These are phyloP conservation scores for Cylindrodendrum hubeiense DNA, from an alignment of 2,329 filamentous ascomycete genomes.

Conservation along the genomic window DNA sequence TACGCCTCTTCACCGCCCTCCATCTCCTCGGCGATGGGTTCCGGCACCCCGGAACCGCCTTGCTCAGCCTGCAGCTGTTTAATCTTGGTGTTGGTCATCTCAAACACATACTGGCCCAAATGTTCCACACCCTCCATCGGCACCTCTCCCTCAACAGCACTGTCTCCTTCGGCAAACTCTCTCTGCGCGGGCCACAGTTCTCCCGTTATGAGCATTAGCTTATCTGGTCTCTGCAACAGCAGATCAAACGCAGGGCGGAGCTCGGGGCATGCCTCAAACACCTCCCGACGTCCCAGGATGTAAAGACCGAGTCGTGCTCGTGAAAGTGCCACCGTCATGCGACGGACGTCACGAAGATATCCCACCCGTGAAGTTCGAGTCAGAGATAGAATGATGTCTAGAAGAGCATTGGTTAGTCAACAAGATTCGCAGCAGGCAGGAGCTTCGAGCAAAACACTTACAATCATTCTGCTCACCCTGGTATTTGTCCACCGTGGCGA, in stretches of 20 bases:
- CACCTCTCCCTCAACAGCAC: constrained; percentile 66
- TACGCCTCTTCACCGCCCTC: constrained; percentile 48
- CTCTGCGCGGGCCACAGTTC: constrained; percentile 85
- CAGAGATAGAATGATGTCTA: constrained; percentile 93
- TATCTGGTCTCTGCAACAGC: constrained; percentile 82
- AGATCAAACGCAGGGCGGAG: constrained; percentile 87
- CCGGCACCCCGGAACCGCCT: constrained; percentile 35
- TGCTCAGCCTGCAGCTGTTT: constrained; percentile 61
- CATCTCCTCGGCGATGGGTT: constrained; percentile 42
- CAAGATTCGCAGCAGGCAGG: not conserved
- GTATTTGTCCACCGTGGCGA: constrained; percentile 98
- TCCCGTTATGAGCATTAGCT: constrained; percentile 83
- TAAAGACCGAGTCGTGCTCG: constrained; percentile 93
- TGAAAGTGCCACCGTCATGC: constrained; percentile 93
- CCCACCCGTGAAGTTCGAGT: constrained; percentile 90
- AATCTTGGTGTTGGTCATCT: constrained; percentile 83
- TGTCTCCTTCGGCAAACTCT: constrained; percentile 55
- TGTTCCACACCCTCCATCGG: constrained; percentile 94
- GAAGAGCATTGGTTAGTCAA: constrained; percentile 34
- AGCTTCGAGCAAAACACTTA: constrained; percentile 62
- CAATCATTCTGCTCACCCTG: constrained; percentile 99
- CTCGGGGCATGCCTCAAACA: constrained; percentile 92
- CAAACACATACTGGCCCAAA: constrained; percentile 93
- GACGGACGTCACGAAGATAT: constrained; percentile 92
- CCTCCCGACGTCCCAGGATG: constrained; percentile 86